Conservation (phyloP, 108 stramenopile genomes). For the Cyclostephanos tholiformis region DNA sequence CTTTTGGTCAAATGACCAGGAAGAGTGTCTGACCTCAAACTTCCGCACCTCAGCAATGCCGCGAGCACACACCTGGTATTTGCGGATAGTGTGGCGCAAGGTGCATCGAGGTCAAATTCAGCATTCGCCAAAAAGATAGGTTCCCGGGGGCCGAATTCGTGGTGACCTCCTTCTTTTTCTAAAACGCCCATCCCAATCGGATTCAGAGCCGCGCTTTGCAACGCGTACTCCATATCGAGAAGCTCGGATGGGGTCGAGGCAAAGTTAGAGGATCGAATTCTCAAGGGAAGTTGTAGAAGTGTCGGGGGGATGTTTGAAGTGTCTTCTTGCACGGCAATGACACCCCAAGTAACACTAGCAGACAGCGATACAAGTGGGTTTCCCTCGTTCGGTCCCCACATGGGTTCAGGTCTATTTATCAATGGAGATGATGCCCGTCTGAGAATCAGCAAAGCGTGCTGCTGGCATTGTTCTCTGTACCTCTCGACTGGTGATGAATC, state of each 20-base stretch:
- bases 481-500: slow-evolving; percentile 27
- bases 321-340: slow-evolving; percentile 21
- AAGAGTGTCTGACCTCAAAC: slow-evolving; percentile 65
- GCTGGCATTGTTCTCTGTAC: slow-evolving; percentile 57
- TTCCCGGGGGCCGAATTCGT: slow-evolving; percentile 30
- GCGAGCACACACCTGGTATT: slow-evolving; percentile 75
- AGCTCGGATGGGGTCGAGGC: slow-evolving; percentile 53
- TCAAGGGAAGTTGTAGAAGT: slow-evolving; percentile 67
- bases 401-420: slow-evolving; percentile 40
- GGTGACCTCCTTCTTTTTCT: slow-evolving; percentile 12
- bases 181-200: slow-evolving; percentile 49
- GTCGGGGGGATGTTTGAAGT: slow-evolving; percentile 25
- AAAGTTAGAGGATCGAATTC: slow-evolving; percentile 65
- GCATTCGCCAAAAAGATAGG: slow-evolving; percentile 63
- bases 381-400: slow-evolving; percentile 78
- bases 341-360: slow-evolving; percentile 69
- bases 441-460: slow-evolving; percentile 48
- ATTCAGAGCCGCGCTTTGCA: slow-evolving; percentile 71
- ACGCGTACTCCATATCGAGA: slow-evolving; percentile 72
- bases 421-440: slow-evolving; percentile 56
- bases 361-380: slow-evolving; percentile 66
- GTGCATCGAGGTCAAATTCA: slow-evolving; percentile 60
- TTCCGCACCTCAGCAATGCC: slow-evolving; percentile 72
- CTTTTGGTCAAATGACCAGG: slow-evolving; percentile 69
- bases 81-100: slow-evolving; percentile 69